Base-by-base conservation (phyloP, 163 green algal species). In the Chlorella variabilis region DNA sequence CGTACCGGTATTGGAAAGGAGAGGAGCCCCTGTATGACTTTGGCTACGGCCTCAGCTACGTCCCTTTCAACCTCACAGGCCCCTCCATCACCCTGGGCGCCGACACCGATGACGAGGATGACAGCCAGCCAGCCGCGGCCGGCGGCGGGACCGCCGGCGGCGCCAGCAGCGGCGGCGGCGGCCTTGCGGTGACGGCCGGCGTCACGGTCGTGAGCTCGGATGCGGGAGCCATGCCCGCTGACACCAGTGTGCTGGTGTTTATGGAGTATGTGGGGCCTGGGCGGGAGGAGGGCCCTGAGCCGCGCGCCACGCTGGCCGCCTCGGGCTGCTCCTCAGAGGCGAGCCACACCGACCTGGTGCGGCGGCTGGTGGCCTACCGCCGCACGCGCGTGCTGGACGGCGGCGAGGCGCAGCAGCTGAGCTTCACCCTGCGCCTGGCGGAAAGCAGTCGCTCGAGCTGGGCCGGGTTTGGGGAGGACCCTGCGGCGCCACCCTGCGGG, bases 41-140 rank as follows among this genome's bases (percentile, higher is more conserved):
- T 70, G 88, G 88, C 34, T 78, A 89, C 63, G 88, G 88, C 34
- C 82, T 92, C 20, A 84, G 63, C n/a, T 92, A 92, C 67, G 80
- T 63, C 1, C 66, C 6, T 5, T 87, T 83, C 36, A 48, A 70
- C 7, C 83, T 86, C 31, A 39, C 39, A 31, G 18, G 18, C 2
- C 15, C 63, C 23, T 21, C 45, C 5, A 21, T 59, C 42, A 51
- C 29, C 61, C 3, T n/a, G 2, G 18, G 56, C 2, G 15, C 42
- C 13, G 23, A 27, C 34, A 29, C 27, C 15, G 27, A 6, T 18
- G 5, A 36, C 20, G 21, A 4, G 25, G 18, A 23, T 9, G 66
- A 38, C 38, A 41, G n/a, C n/a, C n/a, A n/a, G n/a, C n/a, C n/a
- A n/a, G n/a, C n/a, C n/a, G n/a, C n/a, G n/a, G n/a, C 38, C 38